phyloP scores from a whole-genome alignment of 768 basidiomycete genomes.

The Kwoniella bestiolae region DNA sequence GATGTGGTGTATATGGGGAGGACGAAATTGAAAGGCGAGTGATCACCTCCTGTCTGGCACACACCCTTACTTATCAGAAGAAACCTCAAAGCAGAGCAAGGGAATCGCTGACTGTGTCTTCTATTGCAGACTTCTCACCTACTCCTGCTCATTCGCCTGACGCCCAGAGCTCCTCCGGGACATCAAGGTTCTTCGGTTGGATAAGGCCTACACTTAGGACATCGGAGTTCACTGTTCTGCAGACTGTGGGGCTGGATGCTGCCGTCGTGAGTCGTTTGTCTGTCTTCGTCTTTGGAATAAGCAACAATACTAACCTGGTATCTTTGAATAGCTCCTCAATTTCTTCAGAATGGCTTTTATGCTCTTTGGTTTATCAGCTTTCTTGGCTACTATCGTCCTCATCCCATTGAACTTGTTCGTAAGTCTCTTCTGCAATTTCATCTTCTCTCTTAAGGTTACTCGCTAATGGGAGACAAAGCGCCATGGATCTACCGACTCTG shows the following conservation, averaged over 20 bases:
- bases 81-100: too few species aligned
- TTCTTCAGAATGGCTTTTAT: slow-evolving; percentile 96
- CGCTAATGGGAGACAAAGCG: slow-evolving; percentile 48
- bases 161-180: slow-evolving; percentile 14
- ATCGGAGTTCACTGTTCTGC: slow-evolving; percentile 89
- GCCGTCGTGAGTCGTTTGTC: slow-evolving; percentile 72
- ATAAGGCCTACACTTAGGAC: slow-evolving; percentile 87
- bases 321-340: slow-evolving; percentile 70
- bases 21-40: slow-evolving; percentile 87
- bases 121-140: slow-evolving; percentile 41
- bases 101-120: background rate
- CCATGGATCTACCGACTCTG: slow-evolving; percentile 60
- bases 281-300: background rate
- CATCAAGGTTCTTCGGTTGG: slow-evolving; percentile 80
- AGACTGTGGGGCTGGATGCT: slow-evolving; percentile 95
- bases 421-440: slow-evolving; percentile 56
- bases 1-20: slow-evolving; percentile 88
- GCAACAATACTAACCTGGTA: background rate
- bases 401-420: slow-evolving; percentile 96
- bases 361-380: slow-evolving; percentile 81
- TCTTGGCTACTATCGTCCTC: slow-evolving; percentile 79
- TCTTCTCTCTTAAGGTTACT: slow-evolving; percentile 60
- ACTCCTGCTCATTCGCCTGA: slow-evolving; percentile 41
- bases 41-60: background rate
- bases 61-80: too few species aligned